Evolutionary conservation across 1,284 basidiomycete species (phyloP).

Genomic region (Naganishia cerealis): DNA sequence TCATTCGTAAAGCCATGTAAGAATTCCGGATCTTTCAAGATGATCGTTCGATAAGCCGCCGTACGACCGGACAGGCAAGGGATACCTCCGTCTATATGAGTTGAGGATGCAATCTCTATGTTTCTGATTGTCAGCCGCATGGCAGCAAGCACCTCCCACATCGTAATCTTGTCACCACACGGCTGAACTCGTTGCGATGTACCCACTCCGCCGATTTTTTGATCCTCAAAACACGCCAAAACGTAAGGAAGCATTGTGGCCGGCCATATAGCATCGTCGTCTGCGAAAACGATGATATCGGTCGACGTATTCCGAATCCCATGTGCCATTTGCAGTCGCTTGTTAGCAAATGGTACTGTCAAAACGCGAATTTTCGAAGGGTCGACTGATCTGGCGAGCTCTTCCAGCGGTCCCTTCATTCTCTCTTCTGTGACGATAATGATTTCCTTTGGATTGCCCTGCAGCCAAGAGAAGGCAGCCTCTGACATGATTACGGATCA

Average conservation of each 20-base stretch:
- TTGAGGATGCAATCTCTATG: slow-evolving; percentile 82
- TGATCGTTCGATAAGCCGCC: slow-evolving; percentile 86
- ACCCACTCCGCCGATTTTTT: slow-evolving; percentile 85
- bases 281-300: slow-evolving; percentile 92
- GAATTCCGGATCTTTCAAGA: slow-evolving; percentile 89
- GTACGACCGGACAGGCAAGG: slow-evolving; percentile 88
- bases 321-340: slow-evolving; percentile 86
- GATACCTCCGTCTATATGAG: slow-evolving; percentile 86
- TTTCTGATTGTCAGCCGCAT: slow-evolving; percentile 88
- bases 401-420: slow-evolving; percentile 80
- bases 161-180: slow-evolving; percentile 72
- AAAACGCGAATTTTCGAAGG: slow-evolving; percentile 77
- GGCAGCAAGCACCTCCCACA: slow-evolving; percentile 89
- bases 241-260: slow-evolving; percentile 78
- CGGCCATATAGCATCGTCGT: slow-evolving; percentile 93
- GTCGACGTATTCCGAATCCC: slow-evolving; percentile 84
- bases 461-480: slow-evolving; percentile 84
- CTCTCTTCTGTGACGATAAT: slow-evolving; percentile 89
- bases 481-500: slow-evolving; percentile 53
- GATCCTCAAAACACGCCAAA: slow-evolving; percentile 88
- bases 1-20: slow-evolving; percentile 88
- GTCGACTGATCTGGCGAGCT: slow-evolving; percentile 80
- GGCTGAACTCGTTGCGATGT: slow-evolving; percentile 85
- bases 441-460: slow-evolving; percentile 85
- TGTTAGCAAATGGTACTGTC: slow-evolving; percentile 88